Base-by-base conservation (phyloP, 2,329 filamentous ascomycete species). In the Phialophora macrospora region DNA sequence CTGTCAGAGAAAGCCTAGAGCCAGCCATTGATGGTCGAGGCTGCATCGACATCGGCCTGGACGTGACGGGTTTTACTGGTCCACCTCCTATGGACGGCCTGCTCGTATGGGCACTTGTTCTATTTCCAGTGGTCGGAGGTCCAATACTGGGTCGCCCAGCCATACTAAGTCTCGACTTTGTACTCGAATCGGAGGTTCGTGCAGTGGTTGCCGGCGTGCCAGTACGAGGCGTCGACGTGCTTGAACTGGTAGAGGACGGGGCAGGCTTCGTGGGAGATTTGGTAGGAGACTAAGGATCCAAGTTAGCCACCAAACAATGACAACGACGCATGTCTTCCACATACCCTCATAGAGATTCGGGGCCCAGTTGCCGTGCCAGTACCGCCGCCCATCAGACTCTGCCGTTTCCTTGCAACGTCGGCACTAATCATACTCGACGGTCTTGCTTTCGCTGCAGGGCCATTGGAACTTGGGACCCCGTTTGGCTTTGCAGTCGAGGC, bases 261-360 rank as follows among this genome's bases (percentile, higher is more conserved):
- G 66, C 76, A 72, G 91, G 89, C 74, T 95, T 95, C 2, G 89
- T 91, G 1, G 91, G 91, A 1, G 90, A 93, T 73, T 91, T 93
- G 0, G 86, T 88, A 1, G 91, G 90, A 65, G 89, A 92, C 88
- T 93, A 74, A 46, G 71, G 54, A 62, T 63, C 54, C 55, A 55
- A 48, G 28, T 64, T 24, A 68, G 64, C 41, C 26, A 26, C 55
- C 9, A 17, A 9, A 22, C n/a, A 26, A n/a, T 17, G 26, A 54
- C 62, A 34, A 44, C 20, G 20, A 32, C 54, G 48, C 26, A 52
- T 20, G 26, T 20, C 17, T 12, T 38, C 55, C 52, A 60, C 67
- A 48, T 77, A 80, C 78, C 72, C 78, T 77, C 62, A 80, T 62
- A 59, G 75, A 71, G 55, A 78, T 73, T 60, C 76, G 72, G 41